Base-by-base conservation (phyloP, 139 green algal genomes). In the Chlorella ohadii region DNA sequence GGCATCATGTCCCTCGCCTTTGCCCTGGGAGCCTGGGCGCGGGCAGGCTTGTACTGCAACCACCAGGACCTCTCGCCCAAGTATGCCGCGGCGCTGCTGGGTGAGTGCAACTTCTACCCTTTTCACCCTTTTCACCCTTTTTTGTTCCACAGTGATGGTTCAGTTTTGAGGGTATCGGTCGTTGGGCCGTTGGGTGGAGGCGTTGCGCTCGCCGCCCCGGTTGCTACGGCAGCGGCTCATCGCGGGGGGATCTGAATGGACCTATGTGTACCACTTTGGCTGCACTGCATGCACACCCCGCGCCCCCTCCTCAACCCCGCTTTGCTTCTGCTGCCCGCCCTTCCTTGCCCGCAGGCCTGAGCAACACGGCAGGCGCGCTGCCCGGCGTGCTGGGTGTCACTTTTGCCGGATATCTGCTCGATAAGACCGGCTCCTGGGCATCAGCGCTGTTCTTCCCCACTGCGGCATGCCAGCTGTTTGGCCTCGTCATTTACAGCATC, bases 51-150 rank as follows among this genome's bases (percentile, higher is more conserved):
- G 71, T 98, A 96, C 86, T 98, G 93, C 88, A 96, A 96, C 68
- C 94, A 98, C 82, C 93, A 97, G 84, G 94, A 97, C 81, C 89
- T 97, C 78, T 95, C 91, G 0, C 94, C 94, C 41, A 94, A 92
- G 81, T 97, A 97, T 85, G 94, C 94, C 3, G 86, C 74, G 22
- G 89, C 95, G 4, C 76, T 97, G 56, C 89, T 97, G 36, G 94
- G 80, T 85, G 79, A 70, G 79, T 22, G 0, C n/a, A n/a, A n/a
- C n/a, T n/a, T n/a, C n/a, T n/a, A n/a, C n/a, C n/a, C n/a, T n/a
- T n/a, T n/a, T n/a, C n/a, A n/a, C n/a, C n/a, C n/a, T n/a, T n/a
- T n/a, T n/a, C n/a, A n/a, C n/a, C n/a, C n/a, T n/a, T n/a, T n/a
- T n/a, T n/a, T n/a, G n/a, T n/a, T n/a, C n/a, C n/a, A n/a, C n/a